Base-by-base conservation (phyloP, 2,329 filamentous ascomycete species). In the Acrocalymma vagum region DNA sequence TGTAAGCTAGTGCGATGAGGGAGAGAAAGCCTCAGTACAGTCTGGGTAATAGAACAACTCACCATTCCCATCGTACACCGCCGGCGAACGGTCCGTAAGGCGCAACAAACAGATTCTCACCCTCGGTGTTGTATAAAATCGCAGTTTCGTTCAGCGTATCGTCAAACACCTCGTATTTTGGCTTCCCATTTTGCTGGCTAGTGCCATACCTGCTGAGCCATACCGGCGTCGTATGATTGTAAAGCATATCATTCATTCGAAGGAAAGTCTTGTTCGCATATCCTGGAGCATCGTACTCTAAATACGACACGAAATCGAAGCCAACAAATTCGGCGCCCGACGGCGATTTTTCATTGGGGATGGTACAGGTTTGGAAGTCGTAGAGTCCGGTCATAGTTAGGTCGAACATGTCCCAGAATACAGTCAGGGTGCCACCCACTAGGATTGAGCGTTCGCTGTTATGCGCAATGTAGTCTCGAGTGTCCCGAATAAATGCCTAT, bases 401-500 rank as follows among this genome's bases (percentile, higher is more conserved):
- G 15, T 43, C 23, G 6, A 25, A 38, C 2, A 24, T 23, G 8
- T 29, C 18, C 6, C 33, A 29, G n/a, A 8, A 3, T 7, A 40
- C 26, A 24, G 33, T 7, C 7, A 38, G 24, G 3, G 34, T 30
- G n/a, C 17, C 31, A 11, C 45, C 49, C 10, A 49, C 42, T 6
- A 47, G 29, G 23, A 53, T 49, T 15, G 30, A 29, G 4, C 45
- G 45, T n/a, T 38, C 6, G 3, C 34, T 35, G 18, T 53, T 41
- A 3, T 27, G 20, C 11, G 32, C 22, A 11, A 46, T 42, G 25
- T 53, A 53, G 15, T 46, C 38, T 30, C 42, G 46, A 6, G 38
- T 45, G 31, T 53, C 49, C 16, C 45, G 34, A 5, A 53, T 29
- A 11, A 49, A 35, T 2, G 37, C 31, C 47, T 51, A 15, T 40